Percentiles rank a stretch among this genome's conserved stretches.
These are phyloP conservation scores for Coemansia sp. DNA, from an alignment of 192 early-diverging fungal species.

Conservation along the genomic window DNA sequence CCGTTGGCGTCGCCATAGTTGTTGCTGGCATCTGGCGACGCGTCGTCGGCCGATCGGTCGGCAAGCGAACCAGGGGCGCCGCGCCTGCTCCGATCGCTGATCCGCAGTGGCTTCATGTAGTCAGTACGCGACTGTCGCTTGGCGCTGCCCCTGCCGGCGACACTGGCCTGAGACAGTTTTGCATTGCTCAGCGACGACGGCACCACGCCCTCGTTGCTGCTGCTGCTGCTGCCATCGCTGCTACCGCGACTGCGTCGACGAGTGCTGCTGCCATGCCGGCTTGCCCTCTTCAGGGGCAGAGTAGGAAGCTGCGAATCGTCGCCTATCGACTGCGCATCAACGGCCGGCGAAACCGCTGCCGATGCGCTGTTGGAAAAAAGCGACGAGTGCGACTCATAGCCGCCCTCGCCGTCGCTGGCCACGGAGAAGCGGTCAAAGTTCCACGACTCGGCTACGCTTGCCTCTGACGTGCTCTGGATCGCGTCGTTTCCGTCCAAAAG, in stretches of 20 bases:
- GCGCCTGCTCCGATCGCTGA: background rate
- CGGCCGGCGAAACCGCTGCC: conserved; percentile 11
- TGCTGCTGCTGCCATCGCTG: conserved; percentile 7
- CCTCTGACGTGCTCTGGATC: conserved; percentile 52
- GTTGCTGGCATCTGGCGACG: conserved; percentile 20
- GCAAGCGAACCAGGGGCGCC: background rate
- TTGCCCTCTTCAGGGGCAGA: background rate
- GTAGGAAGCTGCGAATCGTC: background rate
- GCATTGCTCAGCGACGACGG: background rate
- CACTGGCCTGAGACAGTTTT: background rate
- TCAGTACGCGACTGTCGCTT: background rate
- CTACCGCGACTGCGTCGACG: background rate
- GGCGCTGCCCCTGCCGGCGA: background rate
- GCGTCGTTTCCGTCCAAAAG: conserved; percentile 47
- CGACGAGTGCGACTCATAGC: conserved; percentile 51
- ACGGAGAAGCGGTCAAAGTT: conserved; percentile 58
- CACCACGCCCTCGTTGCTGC: background rate
- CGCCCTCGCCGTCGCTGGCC: conserved; percentile 50
- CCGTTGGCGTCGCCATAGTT: background rate
- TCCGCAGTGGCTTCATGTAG: background rate
- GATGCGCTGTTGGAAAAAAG: conserved; percentile 37
- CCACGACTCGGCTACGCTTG: conserved; percentile 54
- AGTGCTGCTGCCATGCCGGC: background rate
- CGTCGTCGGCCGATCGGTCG: background rate
- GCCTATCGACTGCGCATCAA: background rate